Base-by-base conservation (phyloP, 805 yeast genomes). In the Kluyveromyces lactis region DNA sequence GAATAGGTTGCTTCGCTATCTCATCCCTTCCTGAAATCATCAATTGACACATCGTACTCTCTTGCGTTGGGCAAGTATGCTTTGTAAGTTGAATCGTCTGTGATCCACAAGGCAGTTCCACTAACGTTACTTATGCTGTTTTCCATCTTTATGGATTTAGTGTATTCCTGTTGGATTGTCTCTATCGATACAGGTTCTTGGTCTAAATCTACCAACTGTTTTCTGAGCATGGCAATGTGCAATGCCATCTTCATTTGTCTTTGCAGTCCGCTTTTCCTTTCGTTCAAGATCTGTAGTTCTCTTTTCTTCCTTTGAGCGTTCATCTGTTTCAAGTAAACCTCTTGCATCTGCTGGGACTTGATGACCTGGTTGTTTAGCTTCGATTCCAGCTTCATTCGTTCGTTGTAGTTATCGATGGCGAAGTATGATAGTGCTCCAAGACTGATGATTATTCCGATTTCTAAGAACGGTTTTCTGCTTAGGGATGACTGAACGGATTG, bases 151-250 rank as follows among this genome's bases (percentile, higher is more conserved):
- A 78, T 82, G 40, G 63, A 68, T 36, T 66, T 65, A 45, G 79
- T 83, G 50, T 75, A 81, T 44, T 73, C 79, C 6, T 56, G 63
- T 6, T 73, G 47, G 1, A 77, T 83, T 17, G 64, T 62, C 1
- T 76, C 77, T 12, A 79, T 69, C 7, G 66, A 65, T 7, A 69
- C 70, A 12, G 87, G 86, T n/a, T 71, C 72, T 9, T 69, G 41
- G 0, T 82, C 83, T 3, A 56, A 50, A n/a, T 77, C 81, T 2
- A 58, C 48, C 40, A 81, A 60, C 51, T 81, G 86, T 49, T 76
- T 68, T 37, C 84, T 63, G 26, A 81, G 59, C 57, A 81, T 55
- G 2, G 84, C 86, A 30, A 81, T 69, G 51, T 81, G 90, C 53
- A 80, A 61, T 4, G 73, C 68, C 81, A 80, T 74, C 58, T 75